Conservation (phyloP, 2,329 filamentous ascomycete species). For the Nothophaeocryptopus gaeumannii region DNA sequence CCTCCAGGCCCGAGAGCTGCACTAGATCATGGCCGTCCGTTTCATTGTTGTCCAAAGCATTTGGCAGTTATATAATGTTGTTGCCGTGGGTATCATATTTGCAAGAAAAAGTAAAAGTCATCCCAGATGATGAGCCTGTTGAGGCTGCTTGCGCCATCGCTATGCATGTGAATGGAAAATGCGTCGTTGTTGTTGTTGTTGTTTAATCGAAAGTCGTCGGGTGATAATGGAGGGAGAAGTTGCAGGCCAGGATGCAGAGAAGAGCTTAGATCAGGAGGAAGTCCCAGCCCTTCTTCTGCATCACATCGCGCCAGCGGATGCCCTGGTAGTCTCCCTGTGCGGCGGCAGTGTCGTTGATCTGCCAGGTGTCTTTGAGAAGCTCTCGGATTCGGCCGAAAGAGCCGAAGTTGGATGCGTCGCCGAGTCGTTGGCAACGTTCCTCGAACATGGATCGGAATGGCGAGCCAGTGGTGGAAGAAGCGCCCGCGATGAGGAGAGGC, state of each 20-base stretch:
- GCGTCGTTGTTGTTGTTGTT: background rate
- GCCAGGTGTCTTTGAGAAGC: slow-evolving; percentile 80
- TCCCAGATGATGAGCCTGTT: slow-evolving; percentile 14
- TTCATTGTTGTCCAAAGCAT: slow-evolving; percentile 14
- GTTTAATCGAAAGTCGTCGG: slow-evolving; percentile 9
- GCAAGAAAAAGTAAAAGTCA: slow-evolving; percentile 15
- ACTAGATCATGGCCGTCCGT: slow-evolving; percentile 30
- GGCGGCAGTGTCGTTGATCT: slow-evolving; percentile 63
- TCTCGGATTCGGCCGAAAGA: slow-evolving; percentile 80
- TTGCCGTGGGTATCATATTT: slow-evolving; percentile 25
- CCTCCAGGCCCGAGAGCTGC: slow-evolving; percentile 30
- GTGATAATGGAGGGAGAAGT: slow-evolving; percentile 11
- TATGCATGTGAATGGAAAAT: slow-evolving; percentile 28
- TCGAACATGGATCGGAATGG: slow-evolving; percentile 75
- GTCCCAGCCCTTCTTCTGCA: slow-evolving; percentile 88
- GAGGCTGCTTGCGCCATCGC: slow-evolving; percentile 28
- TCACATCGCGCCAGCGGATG: slow-evolving; percentile 92
- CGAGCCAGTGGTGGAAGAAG: slow-evolving; percentile 69
- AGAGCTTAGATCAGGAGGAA: slow-evolving; percentile 73
- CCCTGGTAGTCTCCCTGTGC: slow-evolving; percentile 55
- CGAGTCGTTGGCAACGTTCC: slow-evolving; percentile 70
- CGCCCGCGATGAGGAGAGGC: slow-evolving; percentile 86
- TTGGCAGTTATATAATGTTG: background rate
- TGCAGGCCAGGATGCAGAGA: slow-evolving; percentile 30
- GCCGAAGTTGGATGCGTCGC: slow-evolving; percentile 73